phyloP scores from a whole-genome alignment of 352 stramenopile species.

The Achlya hypogyna region DNA sequence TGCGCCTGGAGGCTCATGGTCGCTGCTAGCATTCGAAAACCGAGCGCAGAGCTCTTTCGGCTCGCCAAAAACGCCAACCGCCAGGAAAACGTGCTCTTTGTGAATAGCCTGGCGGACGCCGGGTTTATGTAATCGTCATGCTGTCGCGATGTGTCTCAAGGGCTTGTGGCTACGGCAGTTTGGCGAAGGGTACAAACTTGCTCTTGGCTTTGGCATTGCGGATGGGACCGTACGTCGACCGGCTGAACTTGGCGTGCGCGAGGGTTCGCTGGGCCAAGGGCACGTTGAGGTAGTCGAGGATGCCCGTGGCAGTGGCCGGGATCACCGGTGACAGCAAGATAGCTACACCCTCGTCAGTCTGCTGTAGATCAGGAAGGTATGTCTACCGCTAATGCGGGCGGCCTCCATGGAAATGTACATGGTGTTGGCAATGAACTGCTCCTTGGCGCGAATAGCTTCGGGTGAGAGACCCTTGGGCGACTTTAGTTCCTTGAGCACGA shows the following conservation, averaged over 20 bases:
- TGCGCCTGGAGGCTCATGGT: too few relatives aligned
- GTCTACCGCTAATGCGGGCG: conserved; percentile 50
- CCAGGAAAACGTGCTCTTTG: conserved; percentile 82
- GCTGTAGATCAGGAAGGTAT: background rate
- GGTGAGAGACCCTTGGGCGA: conserved; percentile 24
- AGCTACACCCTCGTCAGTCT: conserved; percentile 26
- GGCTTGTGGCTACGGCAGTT: background rate
- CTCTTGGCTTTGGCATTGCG: conserved; percentile 13
- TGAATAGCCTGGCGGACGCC: conserved; percentile 82
- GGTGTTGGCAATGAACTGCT: conserved; percentile 48
- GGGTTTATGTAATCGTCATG: conserved; percentile 50
- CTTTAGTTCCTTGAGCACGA: conserved; percentile 51
- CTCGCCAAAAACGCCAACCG: conserved; percentile 79
- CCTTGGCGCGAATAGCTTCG: conserved; percentile 28
- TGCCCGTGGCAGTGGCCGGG: conserved; percentile 41
- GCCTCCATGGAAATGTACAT: conserved; percentile 68
- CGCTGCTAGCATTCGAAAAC: conserved; percentile 62
- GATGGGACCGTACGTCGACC: conserved; percentile 6
- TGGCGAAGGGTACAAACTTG: conserved; percentile 20
- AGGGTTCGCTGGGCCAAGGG: conserved; percentile 41
- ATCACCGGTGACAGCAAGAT: conserved; percentile 66
- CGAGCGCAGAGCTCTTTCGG: conserved; percentile 76
- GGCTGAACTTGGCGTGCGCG: conserved; percentile 33
- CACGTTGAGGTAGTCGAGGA: conserved; percentile 62
- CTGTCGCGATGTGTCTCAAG: background rate